phyloP scores from a whole-genome alignment of 257 asterid species.

The Solanum neorickii region DNA sequence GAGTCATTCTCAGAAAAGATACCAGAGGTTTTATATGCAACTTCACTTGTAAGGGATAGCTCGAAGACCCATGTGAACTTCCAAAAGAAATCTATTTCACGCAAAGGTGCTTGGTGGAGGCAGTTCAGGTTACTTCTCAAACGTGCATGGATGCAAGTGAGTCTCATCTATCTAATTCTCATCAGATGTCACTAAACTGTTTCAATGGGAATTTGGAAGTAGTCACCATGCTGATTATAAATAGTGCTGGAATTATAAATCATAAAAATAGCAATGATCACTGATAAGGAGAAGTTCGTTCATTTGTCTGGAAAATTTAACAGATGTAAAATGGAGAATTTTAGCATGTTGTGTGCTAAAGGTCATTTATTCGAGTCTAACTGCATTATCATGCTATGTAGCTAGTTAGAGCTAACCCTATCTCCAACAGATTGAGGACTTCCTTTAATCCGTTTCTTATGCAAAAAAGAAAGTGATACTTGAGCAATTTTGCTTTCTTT shows the following conservation, averaged over 20 bases:
- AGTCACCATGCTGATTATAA: not conserved
- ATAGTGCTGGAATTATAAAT: not conserved
- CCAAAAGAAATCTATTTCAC: slow-evolving; percentile 33
- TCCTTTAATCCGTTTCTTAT: not conserved
- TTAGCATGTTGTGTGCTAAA: not conserved
- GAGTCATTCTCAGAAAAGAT: slow-evolving; percentile 69
- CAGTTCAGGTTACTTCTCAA: slow-evolving; percentile 75
- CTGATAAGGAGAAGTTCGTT: not conserved
- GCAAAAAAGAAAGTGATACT: not conserved
- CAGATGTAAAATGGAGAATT: not conserved
- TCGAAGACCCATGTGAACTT: slow-evolving; percentile 12
- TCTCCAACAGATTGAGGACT: not conserved
- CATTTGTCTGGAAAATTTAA: not conserved
- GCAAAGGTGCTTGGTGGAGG: slow-evolving; percentile 78
- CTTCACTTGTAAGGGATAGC: slow-evolving; percentile 39
- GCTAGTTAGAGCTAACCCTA: not conserved
- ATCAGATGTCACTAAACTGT: not conserved
- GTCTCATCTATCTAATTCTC: not conserved
- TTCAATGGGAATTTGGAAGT: not conserved
- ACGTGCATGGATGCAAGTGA: slow-evolving; percentile 99
- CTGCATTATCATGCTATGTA: not conserved
- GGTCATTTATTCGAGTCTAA: not conserved
- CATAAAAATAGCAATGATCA: not conserved
- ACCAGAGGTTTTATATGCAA: slow-evolving; percentile 48
- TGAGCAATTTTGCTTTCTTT: not conserved